Evolutionary conservation across 225 moss, liverwort and hornwort genomes (phyloP), one percentile per base, ranked within the genome.

Genomic region (Climacium dendroides): DNA sequence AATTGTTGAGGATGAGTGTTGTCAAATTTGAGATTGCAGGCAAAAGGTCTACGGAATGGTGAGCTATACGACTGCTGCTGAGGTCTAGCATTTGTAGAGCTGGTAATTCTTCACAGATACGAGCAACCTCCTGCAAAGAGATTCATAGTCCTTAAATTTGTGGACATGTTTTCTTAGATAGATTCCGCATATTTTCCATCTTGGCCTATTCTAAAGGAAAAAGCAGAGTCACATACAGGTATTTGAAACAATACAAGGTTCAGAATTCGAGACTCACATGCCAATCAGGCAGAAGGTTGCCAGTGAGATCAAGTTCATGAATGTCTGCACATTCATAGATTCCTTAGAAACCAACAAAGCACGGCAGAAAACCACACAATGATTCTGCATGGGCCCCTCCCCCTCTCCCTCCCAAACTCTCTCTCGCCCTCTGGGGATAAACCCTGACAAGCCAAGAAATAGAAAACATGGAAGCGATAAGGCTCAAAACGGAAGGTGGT

Each of bases 221-320:
- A 73, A 87, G 75, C 19, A 75, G 22, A 73, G 73, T 47, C 70
- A 78, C 43, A 43, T 53, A 32, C 11, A 63, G 59, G 62, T 62
- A 43, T 58, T 85, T 64, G 25, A n/a, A 72, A 79, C 10, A 85
- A 71, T 37, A 67, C 34, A 65, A 58, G 59, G 83, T 86, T 85
- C 24, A 83, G 45, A 74, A 83, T 72, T 85, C 23, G 41, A 89
- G 61, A 86, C 93, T 97, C 93, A 98, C 98, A 89, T 91, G 93
- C 97, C 98, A 99, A 92, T 96, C 91, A 74, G 96, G 94, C 55
- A 99, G 91, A 57, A 97, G 89, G 88, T 97, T 97, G 59, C 97
- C 96, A 72, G 96, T 94, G 76, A 99, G 89, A 88, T 96, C 96
- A 83, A 99, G 90, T 85, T 96, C 97, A 78, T 59, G 90, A 63